Evolutionary conservation across 495 filamentous ascomycete species (phyloP).

Genomic region (Friedmanniomyces simplex): DNA sequence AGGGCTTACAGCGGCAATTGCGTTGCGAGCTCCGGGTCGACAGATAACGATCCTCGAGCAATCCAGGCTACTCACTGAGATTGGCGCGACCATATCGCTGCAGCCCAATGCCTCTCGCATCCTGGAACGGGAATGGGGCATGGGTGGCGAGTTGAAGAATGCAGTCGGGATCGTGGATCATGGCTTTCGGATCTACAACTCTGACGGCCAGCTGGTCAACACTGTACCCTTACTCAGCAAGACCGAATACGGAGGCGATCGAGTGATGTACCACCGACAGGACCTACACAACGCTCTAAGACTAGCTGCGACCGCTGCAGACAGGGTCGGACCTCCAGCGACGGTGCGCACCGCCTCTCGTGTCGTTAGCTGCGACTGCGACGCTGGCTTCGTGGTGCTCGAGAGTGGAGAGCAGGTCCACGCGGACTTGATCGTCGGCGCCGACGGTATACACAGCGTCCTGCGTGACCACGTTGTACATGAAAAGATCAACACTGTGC

Average conservation of each 20-base stretch:
- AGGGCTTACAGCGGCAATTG: slow-evolving; percentile 12
- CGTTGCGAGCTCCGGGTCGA: slow-evolving; percentile 6
- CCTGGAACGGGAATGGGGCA: slow-evolving; percentile 1
- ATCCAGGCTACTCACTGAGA: slow-evolving; percentile 11
- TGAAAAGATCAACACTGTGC: slow-evolving; percentile 3
- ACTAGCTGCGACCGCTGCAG: not conserved
- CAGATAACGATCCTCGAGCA: slow-evolving; percentile 16
- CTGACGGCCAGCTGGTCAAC: slow-evolving; percentile 8
- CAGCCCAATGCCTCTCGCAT: slow-evolving; percentile 20
- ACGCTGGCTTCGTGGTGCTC: slow-evolving; percentile 3
- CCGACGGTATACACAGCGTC: slow-evolving; percentile 10
- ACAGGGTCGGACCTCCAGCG: slow-evolving; percentile 3
- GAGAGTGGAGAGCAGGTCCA: slow-evolving; percentile 9
- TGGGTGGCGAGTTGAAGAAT: not conserved
- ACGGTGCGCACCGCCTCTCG: slow-evolving; percentile 4
- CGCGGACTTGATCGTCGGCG: slow-evolving; percentile 10
- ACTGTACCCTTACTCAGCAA: slow-evolving; percentile 7
- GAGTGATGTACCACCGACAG: slow-evolving; percentile 17
- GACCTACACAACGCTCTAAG: slow-evolving; percentile 16
- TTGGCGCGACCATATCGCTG: slow-evolving; percentile 16
- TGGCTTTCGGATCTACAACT: slow-evolving; percentile 15
- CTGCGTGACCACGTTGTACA: not conserved
- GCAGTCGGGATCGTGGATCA: slow-evolving; percentile 12
- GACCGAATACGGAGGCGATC: slow-evolving; percentile 14
- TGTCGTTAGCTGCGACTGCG: slow-evolving; percentile 1